Evolutionary conservation across 192 early-diverging fungal genomes (phyloP).

Genomic region (Backusella parvicylindrica): DNA sequence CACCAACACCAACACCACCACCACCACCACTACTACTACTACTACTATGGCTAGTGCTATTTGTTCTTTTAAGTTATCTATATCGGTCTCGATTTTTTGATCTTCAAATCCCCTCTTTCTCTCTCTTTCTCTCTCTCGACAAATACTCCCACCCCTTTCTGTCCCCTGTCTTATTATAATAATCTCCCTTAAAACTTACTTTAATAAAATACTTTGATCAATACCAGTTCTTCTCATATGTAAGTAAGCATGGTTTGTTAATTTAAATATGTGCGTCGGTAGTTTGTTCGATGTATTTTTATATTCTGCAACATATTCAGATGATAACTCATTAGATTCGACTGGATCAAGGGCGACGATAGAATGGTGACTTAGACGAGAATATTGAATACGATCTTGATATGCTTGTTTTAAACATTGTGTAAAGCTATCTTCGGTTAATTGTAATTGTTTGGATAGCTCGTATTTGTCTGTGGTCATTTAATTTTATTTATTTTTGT

Average conservation of each 20-base stretch:
- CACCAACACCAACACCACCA: too few relatives aligned
- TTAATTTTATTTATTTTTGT: not conserved
- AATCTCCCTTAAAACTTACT: conserved; percentile 36
- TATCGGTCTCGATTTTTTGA: not conserved
- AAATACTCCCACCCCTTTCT: not conserved
- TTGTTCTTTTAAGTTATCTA: not conserved
- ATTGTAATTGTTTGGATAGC: conserved; percentile 13
- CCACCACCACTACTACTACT: too few relatives aligned
- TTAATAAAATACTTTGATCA: conserved; percentile 62
- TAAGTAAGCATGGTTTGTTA: conserved; percentile 71
- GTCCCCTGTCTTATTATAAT: not conserved
- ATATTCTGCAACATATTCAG: conserved; percentile 63
- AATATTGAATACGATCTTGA: conserved; percentile 47
- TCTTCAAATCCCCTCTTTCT: not conserved
- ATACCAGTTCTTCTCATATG: conserved; percentile 75
- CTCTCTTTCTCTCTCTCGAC: not conserved
- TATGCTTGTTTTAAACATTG: conserved; percentile 48
- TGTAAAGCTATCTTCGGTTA: conserved; percentile 36
- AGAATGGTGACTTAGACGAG: conserved; percentile 51
- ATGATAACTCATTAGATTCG: conserved; percentile 47
- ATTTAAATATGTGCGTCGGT: conserved; percentile 70
- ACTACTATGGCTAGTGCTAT: too few relatives aligned
- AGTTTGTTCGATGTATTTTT: conserved; percentile 45
- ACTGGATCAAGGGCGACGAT: conserved; percentile 61
- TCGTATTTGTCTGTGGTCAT: conserved; percentile 8